These are phyloP conservation scores for Verticillium nonalfalfae DNA, from an alignment of 2,329 filamentous ascomycete species.

Conservation along the genomic window DNA sequence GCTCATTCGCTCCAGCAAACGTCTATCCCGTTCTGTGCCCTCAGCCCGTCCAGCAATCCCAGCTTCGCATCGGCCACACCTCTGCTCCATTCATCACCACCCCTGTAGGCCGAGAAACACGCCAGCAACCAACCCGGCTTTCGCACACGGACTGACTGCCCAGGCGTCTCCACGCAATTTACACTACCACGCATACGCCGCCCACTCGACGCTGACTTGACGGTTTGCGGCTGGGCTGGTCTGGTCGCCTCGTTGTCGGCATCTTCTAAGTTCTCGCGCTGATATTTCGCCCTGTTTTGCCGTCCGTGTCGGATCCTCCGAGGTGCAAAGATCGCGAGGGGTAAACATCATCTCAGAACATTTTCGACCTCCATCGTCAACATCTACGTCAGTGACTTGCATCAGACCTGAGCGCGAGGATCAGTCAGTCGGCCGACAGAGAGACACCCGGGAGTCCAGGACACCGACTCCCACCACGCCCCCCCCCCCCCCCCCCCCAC, in stretches of 20 bases:
- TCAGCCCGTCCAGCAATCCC: not conserved
- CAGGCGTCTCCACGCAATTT: conserved; percentile 2
- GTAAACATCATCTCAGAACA: not conserved
- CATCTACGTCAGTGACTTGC: not conserved
- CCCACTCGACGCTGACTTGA: conserved; percentile 1
- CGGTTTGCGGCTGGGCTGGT: not conserved
- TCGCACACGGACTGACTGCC: not conserved
- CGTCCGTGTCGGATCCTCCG: too few species aligned
- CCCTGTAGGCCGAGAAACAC: conserved; percentile 1
- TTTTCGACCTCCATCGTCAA: not conserved
- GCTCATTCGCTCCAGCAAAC: not conserved
- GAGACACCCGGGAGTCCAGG: not conserved
- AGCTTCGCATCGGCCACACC: not conserved
- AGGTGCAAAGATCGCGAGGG: not conserved
- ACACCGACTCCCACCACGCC: not conserved
- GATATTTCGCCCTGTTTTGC: too few species aligned
- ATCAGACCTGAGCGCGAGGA: not conserved
- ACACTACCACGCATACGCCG: not conserved
- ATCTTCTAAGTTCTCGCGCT: not conserved
- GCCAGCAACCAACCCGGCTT: not conserved
- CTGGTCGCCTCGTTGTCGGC: not conserved
- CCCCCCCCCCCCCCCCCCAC: too few species aligned
- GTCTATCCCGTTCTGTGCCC: not conserved
- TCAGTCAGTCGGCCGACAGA: not conserved
- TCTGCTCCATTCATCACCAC: not conserved